Percentiles rank a stretch among this genome's conserved stretches.
Conservation (phyloP, 768 basidiomycete genomes). For the Termitomyces sp. region DNA sequence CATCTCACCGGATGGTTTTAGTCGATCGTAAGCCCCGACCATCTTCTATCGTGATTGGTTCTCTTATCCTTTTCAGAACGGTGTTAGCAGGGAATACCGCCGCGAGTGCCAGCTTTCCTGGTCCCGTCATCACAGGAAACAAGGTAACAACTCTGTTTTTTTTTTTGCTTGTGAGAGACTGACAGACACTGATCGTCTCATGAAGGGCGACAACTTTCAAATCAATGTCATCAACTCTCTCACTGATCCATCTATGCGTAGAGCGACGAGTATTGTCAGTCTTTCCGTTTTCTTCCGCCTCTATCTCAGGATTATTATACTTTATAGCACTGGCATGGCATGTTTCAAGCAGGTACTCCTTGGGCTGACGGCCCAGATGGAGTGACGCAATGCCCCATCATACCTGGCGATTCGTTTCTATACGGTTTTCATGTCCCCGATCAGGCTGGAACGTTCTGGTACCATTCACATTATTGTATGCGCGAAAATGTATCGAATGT, state of each 20-base stretch:
- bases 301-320: background rate
- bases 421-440: background rate
- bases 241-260: background rate
- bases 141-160: background rate
- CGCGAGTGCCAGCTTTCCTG: background rate
- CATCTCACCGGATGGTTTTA: background rate
- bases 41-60: background rate
- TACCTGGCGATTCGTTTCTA: background rate
- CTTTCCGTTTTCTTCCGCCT: background rate
- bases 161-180: background rate
- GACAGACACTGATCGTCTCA: background rate
- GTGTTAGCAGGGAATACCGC: background rate
- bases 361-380: slow-evolving; percentile 1
- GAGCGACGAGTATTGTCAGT: slow-evolving; percentile 1
- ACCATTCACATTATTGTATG: slow-evolving; percentile 4
- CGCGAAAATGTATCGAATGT: background rate
- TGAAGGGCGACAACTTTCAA: background rate
- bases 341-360: background rate
- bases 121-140: background rate
- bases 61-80: background rate
- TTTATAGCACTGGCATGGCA: slow-evolving; percentile 1
- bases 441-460: slow-evolving; percentile 4
- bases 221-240: slow-evolving; percentile 1
- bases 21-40: background rate
- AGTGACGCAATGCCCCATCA: slow-evolving; percentile 1